Conservation (phyloP, 1,284 basidiomycete species). For the Ustanciosporium gigantosporum region DNA sequence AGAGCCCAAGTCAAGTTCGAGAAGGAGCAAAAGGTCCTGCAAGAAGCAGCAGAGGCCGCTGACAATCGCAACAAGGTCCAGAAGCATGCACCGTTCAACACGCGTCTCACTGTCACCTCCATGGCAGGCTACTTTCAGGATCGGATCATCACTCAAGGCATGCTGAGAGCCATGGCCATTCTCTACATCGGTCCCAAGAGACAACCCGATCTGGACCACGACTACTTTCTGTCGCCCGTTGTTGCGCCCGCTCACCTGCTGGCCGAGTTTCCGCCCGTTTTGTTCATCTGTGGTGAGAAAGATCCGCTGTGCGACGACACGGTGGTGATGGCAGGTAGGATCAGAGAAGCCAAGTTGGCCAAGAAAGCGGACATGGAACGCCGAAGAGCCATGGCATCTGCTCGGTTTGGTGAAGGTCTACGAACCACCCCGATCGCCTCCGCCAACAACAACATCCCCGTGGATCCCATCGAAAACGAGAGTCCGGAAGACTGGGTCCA, state of each 20-base stretch:
- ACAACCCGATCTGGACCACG: conserved; percentile 88
- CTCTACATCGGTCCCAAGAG: conserved; percentile 89
- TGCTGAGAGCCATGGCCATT: conserved; percentile 96
- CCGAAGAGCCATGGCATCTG: conserved; percentile 53
- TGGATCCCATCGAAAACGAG: conserved; percentile 68
- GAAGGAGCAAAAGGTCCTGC: conserved; percentile 28
- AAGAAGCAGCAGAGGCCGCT: conserved; percentile 31
- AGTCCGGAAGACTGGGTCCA: conserved; percentile 92
- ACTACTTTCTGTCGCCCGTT: conserved; percentile 93
- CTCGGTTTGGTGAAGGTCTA: conserved; percentile 63
- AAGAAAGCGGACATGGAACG: conserved; percentile 65
- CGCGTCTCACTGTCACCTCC: conserved; percentile 91
- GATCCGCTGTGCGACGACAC: conserved; percentile 77
- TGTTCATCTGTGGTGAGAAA: conserved; percentile 74
- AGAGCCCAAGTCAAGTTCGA: conserved; percentile 22
- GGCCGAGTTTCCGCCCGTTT: conserved; percentile 85
- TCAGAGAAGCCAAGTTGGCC: conserved; percentile 84
- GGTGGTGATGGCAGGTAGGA: conserved; percentile 87
- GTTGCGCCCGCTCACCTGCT: conserved; percentile 80
- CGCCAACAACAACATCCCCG: conserved; percentile 57
- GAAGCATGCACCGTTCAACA: conserved; percentile 67
- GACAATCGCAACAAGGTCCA: conserved; percentile 28
- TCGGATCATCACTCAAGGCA: conserved; percentile 51
- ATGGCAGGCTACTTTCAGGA: conserved; percentile 70
- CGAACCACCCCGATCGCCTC: conserved; percentile 63